phyloP scores from a whole-genome alignment of 2,329 filamentous ascomycete species.

The Acrocalymma vagum region DNA sequence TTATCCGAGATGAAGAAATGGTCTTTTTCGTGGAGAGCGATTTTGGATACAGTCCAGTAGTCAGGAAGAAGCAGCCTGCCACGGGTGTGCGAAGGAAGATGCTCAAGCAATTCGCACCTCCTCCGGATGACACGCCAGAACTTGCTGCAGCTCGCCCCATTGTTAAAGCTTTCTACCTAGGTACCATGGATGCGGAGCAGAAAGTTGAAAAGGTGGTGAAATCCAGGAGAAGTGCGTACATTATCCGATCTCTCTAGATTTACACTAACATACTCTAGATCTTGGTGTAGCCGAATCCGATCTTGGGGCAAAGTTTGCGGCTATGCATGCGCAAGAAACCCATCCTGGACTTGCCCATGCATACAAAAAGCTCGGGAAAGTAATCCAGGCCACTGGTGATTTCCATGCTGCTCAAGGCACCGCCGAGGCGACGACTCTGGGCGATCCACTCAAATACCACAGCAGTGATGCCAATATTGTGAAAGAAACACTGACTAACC shows the following conservation, averaged over 20 bases:
- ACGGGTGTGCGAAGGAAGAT: constrained; percentile 95
- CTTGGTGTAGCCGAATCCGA: constrained; percentile 92
- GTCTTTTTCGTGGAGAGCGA: constrained; percentile 98
- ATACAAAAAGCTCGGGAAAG: constrained; percentile 93
- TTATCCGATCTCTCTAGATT: not conserved
- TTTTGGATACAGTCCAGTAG: constrained; percentile 95
- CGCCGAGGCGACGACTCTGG: constrained; percentile 92
- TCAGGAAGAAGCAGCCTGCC: constrained; percentile 94
- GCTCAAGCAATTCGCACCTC: constrained; percentile 97
- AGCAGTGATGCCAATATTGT: constrained; percentile 96
- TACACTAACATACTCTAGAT: constrained; percentile 62
- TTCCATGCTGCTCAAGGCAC: constrained; percentile 97
- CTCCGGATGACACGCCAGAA: constrained; percentile 96
- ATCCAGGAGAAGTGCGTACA: constrained; percentile 76
- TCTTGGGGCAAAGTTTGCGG: constrained; percentile 87
- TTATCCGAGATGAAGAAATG: constrained; percentile 97
- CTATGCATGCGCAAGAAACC: constrained; percentile 88
- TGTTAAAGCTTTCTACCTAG: constrained; percentile 95
- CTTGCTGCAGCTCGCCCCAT: constrained; percentile 86
- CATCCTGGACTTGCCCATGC: constrained; percentile 88
- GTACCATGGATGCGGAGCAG: constrained; percentile 95
- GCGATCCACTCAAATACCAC: constrained; percentile 93
- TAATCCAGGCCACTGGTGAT: constrained; percentile 92
- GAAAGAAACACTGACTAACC: constrained; percentile 97
- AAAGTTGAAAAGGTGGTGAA: constrained; percentile 96